A percentile compares a stretch with the other conserved stretches of the same genome.
Conservation (phyloP, 164 flowering plant genomes). For the Malania oleifera region DNA sequence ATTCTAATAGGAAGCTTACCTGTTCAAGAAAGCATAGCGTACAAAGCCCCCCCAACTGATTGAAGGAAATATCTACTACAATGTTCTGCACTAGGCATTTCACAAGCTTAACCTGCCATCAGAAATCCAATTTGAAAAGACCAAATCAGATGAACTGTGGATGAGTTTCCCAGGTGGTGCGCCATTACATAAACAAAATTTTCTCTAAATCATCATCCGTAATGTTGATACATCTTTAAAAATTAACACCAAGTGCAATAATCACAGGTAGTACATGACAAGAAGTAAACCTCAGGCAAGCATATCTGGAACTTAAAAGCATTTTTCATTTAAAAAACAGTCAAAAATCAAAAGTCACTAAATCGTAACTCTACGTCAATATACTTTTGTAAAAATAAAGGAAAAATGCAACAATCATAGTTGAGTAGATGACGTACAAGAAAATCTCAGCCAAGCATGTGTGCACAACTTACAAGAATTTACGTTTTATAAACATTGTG, state of each 20-base stretch:
- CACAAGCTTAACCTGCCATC: slow-evolving; percentile 63
- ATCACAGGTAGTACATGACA: too few species aligned
- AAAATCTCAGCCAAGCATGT: too few species aligned
- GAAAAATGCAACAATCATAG: neutral
- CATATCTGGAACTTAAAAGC: too few species aligned
- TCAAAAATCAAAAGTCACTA: too few species aligned
- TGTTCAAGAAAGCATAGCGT: slow-evolving; percentile 67
- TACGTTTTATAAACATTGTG: too few species aligned
- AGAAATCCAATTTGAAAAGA: slow-evolving; percentile 4
- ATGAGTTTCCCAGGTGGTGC: neutral
- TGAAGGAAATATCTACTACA: slow-evolving; percentile 69
- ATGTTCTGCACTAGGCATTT: slow-evolving; percentile 63
- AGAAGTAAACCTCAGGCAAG: too few species aligned
- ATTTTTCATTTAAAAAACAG: too few species aligned
- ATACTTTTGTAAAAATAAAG: neutral
- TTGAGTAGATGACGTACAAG: too few species aligned
- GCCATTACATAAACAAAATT: neutral
- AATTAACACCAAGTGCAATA: neutral
- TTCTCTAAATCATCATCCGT: neutral
- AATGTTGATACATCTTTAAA: neutral
- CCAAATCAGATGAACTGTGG: neutral
- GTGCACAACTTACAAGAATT: too few species aligned
- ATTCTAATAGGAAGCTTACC: slow-evolving; percentile 29
- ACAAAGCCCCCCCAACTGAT: slow-evolving; percentile 70
- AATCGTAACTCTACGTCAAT: too few species aligned